phyloP scores from a whole-genome alignment of 768 basidiomycete genomes.

The Crassisporium funariophilum region DNA sequence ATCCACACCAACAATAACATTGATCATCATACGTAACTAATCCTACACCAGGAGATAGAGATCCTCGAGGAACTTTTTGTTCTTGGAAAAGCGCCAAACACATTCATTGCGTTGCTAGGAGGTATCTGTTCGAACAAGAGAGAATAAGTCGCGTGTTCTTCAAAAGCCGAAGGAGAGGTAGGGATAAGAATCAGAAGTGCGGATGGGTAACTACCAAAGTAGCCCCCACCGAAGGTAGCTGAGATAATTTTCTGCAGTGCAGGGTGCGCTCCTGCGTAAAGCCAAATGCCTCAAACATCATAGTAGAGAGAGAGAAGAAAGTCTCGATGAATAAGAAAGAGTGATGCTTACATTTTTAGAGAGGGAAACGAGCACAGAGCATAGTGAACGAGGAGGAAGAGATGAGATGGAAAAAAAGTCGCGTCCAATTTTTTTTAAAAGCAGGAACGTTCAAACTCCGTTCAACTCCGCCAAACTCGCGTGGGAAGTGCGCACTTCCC shows the following conservation, averaged over 20 bases:
- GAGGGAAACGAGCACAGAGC: slow-evolving; percentile 4
- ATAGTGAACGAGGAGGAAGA: not conserved
- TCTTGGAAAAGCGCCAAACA: no score
- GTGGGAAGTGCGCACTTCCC: slow-evolving; percentile 6
- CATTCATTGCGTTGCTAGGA: no score
- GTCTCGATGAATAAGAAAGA: slow-evolving; percentile 3
- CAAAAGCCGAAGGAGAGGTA: not conserved
- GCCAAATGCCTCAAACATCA: slow-evolving; percentile 97
- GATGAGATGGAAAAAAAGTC: slow-evolving; percentile 5
- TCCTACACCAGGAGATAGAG: not conserved
- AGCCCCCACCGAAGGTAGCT: slow-evolving; percentile 81
- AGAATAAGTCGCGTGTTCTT: slow-evolving; percentile 1
- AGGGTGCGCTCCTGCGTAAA: slow-evolving; percentile 70
- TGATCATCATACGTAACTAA: no score
- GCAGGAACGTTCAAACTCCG: slow-evolving; percentile 32
- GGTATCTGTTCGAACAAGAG: no score
- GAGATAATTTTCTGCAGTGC: slow-evolving; percentile 86
- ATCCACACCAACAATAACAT: no score
- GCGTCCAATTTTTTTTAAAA: slow-evolving; percentile 3
- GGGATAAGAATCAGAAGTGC: slow-evolving; percentile 40
- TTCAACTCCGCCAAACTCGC: slow-evolving; percentile 26
- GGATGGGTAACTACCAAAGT: slow-evolving; percentile 47
- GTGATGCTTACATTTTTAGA: slow-evolving; percentile 29
- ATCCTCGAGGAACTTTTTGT: not conserved
- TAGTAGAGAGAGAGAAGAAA: slow-evolving; percentile 22